These are phyloP conservation scores for Infundibulicybe gibba DNA, from an alignment of 768 basidiomycete genomes.

Conservation along the genomic window DNA sequence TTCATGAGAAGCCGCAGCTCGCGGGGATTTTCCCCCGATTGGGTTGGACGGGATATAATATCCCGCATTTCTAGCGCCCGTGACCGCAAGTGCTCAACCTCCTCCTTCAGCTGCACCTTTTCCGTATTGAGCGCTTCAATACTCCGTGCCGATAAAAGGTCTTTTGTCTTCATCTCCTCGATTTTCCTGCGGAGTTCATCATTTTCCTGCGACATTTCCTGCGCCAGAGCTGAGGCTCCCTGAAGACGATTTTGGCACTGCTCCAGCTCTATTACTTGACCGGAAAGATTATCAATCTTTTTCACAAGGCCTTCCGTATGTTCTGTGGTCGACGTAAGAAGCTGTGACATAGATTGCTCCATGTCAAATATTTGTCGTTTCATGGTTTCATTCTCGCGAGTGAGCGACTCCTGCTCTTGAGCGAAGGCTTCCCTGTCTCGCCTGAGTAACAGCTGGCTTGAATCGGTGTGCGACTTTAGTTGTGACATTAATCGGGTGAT, in stretches of 20 bases:
- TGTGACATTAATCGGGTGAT: no score
- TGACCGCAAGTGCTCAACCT: slow-evolving; percentile 23
- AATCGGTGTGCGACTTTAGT: slow-evolving; percentile 20
- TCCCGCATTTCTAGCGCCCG: slow-evolving; percentile 28
- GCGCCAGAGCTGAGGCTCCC: slow-evolving; percentile 7
- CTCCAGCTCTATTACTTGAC: slow-evolving; percentile 8
- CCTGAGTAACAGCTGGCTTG: slow-evolving; percentile 13
- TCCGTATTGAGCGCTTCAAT: slow-evolving; percentile 16
- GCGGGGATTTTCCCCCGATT: slow-evolving; percentile 17
- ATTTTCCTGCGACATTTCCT: slow-evolving; percentile 20
- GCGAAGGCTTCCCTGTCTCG: slow-evolving; percentile 18
- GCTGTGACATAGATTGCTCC: slow-evolving; percentile 24
- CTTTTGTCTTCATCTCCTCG: slow-evolving; percentile 14
- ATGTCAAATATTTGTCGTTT: slow-evolving; percentile 23
- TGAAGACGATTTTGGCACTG: slow-evolving; percentile 4
- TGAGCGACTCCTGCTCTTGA: slow-evolving; percentile 17
- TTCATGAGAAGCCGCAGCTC: slow-evolving; percentile 32
- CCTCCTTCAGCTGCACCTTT: slow-evolving; percentile 18
- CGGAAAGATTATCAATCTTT: slow-evolving; percentile 22
- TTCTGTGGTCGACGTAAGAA: slow-evolving; percentile 14
- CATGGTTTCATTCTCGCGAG: slow-evolving; percentile 19
- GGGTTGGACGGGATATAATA: slow-evolving; percentile 19
- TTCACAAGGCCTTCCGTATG: slow-evolving; percentile 19
- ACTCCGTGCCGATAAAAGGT: slow-evolving; percentile 5
- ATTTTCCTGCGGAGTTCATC: slow-evolving; percentile 15